Base-by-base conservation (phyloP, 2,329 filamentous ascomycete species). In the Herpomyces periplanetae region DNA sequence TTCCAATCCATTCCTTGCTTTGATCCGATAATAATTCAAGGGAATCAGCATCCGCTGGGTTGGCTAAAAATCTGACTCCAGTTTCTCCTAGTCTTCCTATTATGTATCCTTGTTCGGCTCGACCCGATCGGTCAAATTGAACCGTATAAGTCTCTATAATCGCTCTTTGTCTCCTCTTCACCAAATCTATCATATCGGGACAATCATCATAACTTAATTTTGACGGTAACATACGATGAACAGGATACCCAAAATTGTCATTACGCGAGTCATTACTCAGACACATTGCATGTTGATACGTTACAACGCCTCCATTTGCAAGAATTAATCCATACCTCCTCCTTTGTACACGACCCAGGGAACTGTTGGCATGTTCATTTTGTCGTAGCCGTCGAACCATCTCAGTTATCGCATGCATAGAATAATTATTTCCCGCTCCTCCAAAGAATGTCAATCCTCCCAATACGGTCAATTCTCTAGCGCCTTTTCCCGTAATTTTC, bases 401-500 rank as follows among this genome's bases (percentile, higher is more conserved):
- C 28, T 48, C 48, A 5, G 44, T 49, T 11, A 56, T 42, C 6
- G 39, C 54, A 36, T 64, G 57, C 46, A 62, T 53, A 0, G 52
- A 58, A 23, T 64, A 64, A 21, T 63, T 63, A 25, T 64, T 64
- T 0, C 58, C 58, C 4, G 59, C 58, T 0, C 58, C 59, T 1
- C 59, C 58, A 23, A 64, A 64, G 1, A 49, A 58, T 3, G 58
- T 63, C 20, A 65, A 28, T 0, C 58, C 58, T 0, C 58, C 58
- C 0, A 64, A 39, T 1, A 63, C 33, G 0, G 53, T 60, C 9
- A 61, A 0, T 49, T 44, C 24, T 51, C 56, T 2, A 33, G 12
- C 1, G 40, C 29, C 1, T 40, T 32, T n/a, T n/a, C n/a, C n/a
- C 0, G 33, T 33, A 1, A 49, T 36, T 0, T 48, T 39, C 2